These are phyloP conservation scores for Guyanaporus albipodus DNA, from an alignment of 768 basidiomycete species.

Conservation along the genomic window DNA sequence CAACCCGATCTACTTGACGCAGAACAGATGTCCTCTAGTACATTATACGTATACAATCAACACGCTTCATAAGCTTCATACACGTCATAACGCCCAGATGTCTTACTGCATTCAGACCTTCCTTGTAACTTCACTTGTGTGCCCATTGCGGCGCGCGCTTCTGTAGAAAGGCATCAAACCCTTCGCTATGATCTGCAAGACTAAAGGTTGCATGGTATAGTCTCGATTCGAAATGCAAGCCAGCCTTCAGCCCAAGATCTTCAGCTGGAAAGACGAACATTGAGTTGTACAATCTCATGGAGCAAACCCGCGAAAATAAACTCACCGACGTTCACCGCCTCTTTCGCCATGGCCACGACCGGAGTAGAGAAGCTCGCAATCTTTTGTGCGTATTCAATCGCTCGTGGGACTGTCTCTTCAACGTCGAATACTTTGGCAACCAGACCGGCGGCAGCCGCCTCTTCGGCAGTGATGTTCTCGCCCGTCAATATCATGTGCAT, in stretches of 20 bases:
- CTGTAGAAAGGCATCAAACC: conserved; percentile 45
- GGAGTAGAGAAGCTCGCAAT: conserved; percentile 34
- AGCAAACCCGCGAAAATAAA: background rate
- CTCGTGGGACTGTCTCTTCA: conserved; percentile 40
- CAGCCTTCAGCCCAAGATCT: conserved; percentile 43
- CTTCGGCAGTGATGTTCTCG: conserved; percentile 40
- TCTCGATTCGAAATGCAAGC: conserved; percentile 44
- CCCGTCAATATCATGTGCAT: conserved; percentile 58
- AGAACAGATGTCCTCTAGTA: too few species aligned
- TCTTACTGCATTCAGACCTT: background rate
- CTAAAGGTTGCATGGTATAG: conserved; percentile 50
- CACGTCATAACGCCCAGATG: too few species aligned
- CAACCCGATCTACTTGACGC: too few species aligned
- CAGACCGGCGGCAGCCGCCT: conserved; percentile 47
- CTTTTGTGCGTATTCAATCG: conserved; percentile 37
- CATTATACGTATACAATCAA: too few species aligned
- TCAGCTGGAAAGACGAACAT: conserved; percentile 31
- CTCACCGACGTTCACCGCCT: conserved; percentile 46
- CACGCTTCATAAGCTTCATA: too few species aligned
- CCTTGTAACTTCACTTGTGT: conserved; percentile 32
- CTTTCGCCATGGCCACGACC: conserved; percentile 41
- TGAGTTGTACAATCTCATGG: background rate
- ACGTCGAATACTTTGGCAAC: conserved; percentile 41
- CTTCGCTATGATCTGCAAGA: conserved; percentile 44
- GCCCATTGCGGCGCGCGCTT: conserved; percentile 44